Evolutionary conservation across 2,329 filamentous ascomycete genomes (phyloP), one percentile per base, ranked within the genome.

Genomic region (Ploettnerulaceae sp.): DNA sequence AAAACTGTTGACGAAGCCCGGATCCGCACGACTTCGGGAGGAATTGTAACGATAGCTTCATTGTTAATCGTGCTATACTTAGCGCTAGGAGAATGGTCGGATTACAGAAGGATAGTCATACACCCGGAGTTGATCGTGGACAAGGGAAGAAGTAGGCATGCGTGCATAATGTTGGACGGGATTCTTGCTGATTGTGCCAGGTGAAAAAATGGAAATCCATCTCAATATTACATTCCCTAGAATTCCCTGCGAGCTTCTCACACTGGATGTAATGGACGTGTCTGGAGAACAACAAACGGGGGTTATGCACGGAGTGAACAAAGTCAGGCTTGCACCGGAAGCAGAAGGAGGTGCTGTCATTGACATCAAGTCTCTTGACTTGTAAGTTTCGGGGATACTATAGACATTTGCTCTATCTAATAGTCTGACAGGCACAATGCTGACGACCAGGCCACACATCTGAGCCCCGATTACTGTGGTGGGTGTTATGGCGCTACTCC

Each of bases 1-100:
- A 98, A 98, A 72, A 98, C 93, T 9, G 93, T 98, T 59, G 93
- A 98, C 68, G 93, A 98, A 81, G 93, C 94, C 57, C 82, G 93
- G 61, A 82, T 98, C 65, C 86, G 94, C 61, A 98, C 93, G 24
- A 96, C 90, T 5, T 95, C 89, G 2, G 93, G 93, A 56, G 93
- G 93, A 57, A 81, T 98, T 59, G 89, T 98, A 61, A 98, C 93
- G 46, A 89, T 98, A 60, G 77, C 84, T 57, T 96, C 90, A 51
- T 73, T 98, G 61, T 67, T 98, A 40, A 78, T 96, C 43, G 89
- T 98, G 45, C 64, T 97, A 34, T 96, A 85, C 68, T 77, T 98
- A 57, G 78, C 89, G 20, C 90, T 87, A 83, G 89, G 90, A 67
- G 93, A 98, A 82, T 98, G 93, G 91, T 74, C 78, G 49, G 93